phyloP scores from a whole-genome alignment of 768 basidiomycete species.

The Collybia nuda region DNA sequence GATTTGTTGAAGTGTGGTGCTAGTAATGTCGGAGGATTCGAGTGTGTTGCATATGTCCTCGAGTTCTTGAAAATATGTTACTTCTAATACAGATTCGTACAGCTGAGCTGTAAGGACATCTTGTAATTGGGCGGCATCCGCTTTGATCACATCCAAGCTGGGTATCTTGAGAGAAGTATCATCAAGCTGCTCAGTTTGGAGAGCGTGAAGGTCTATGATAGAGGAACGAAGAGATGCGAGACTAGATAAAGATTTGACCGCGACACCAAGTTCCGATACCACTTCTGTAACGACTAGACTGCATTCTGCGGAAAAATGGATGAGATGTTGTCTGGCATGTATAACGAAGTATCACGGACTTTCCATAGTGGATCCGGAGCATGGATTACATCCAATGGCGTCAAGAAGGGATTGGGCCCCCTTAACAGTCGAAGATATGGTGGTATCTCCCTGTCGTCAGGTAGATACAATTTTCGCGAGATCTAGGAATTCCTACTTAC shows the following conservation, averaged over 20 bases:
- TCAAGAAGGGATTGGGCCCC: slow-evolving; percentile 8
- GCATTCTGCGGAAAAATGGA: not conserved
- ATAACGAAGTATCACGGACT: not conserved
- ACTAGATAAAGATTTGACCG: slow-evolving; percentile 3
- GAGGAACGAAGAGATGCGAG: slow-evolving; percentile 12
- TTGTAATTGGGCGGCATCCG: slow-evolving; percentile 5
- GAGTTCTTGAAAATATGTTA: not conserved
- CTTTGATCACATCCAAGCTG: not conserved
- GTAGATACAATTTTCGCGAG: not conserved
- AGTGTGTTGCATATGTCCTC: slow-evolving; percentile 1
- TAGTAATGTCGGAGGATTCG: not conserved
- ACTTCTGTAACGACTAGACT: not conserved
- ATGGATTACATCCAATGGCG: not conserved
- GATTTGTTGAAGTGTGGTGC: slow-evolving; percentile 1
- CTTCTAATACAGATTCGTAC: not conserved
- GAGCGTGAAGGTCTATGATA: slow-evolving; percentile 4
- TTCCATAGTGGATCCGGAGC: not conserved
- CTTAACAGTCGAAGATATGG: slow-evolving; percentile 10
- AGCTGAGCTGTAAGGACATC: not conserved
- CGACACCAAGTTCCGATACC: not conserved
- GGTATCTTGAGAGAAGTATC: not conserved
- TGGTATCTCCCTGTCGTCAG: slow-evolving; percentile 12
- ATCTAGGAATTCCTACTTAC: slow-evolving; percentile 12
- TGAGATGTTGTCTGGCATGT: not conserved
- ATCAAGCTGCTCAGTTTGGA: slow-evolving; percentile 3